These are phyloP conservation scores for Niebla homalea DNA, from an alignment of 495 filamentous ascomycete species.

Conservation along the genomic window DNA sequence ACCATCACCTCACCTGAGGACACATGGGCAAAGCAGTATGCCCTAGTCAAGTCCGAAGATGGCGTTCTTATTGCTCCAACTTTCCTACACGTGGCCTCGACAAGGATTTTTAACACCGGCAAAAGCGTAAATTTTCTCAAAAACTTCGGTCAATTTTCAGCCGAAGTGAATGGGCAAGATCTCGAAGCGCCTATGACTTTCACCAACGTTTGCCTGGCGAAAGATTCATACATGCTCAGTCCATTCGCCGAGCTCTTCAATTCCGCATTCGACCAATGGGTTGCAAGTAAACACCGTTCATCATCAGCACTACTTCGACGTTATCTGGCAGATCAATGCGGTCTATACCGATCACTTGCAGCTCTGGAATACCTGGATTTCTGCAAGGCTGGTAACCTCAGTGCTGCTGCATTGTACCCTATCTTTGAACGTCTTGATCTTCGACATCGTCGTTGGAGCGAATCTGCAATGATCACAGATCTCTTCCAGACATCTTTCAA, in stretches of 20 bases:
- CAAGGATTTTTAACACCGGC: conserved; percentile 69
- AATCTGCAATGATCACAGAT: conserved; percentile 72
- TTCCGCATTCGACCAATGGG: conserved; percentile 54
- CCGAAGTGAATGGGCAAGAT: neutral
- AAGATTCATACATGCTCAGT: conserved; percentile 28
- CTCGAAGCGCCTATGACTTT: conserved; percentile 11
- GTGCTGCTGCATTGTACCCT: conserved; percentile 47
- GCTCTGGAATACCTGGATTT: conserved; percentile 62
- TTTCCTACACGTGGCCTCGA: conserved; percentile 55
- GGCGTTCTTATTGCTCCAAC: conserved; percentile 50
- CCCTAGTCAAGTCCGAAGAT: conserved; percentile 40
- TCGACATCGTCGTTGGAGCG: conserved; percentile 56
- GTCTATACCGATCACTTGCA: conserved; percentile 50
- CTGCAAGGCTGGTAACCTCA: conserved; percentile 51
- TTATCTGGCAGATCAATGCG: conserved; percentile 55
- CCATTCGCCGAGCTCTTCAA: conserved; percentile 68
- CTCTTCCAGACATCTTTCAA: conserved; percentile 58
- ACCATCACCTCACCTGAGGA: conserved; percentile 45
- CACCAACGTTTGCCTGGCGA: conserved; percentile 20
- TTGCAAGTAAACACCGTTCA: conserved; percentile 54
- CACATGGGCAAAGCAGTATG: conserved; percentile 67
- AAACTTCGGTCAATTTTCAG: conserved; percentile 27
- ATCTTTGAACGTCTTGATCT: conserved; percentile 70
- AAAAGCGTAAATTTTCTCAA: conserved; percentile 78
- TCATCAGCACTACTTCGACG: conserved; percentile 50